These are phyloP conservation scores for Barbatosphaeria neglecta DNA, from an alignment of 495 filamentous ascomycete genomes.

Conservation along the genomic window DNA sequence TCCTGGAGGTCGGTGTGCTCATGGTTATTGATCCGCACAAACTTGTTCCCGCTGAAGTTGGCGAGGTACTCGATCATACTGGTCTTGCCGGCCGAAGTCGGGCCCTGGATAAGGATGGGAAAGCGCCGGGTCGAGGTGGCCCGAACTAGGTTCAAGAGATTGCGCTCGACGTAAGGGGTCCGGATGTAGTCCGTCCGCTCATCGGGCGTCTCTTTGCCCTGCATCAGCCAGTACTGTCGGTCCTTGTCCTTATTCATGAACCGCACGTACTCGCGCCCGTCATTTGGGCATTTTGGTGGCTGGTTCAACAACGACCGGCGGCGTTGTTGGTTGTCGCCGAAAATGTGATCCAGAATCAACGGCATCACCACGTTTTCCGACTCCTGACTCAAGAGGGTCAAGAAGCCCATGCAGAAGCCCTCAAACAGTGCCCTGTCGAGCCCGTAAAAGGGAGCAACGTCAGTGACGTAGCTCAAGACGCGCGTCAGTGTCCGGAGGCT, in stretches of 20 bases:
- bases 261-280: conserved; percentile 69
- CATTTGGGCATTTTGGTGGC: conserved; percentile 59
- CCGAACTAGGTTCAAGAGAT: conserved; percentile 84
- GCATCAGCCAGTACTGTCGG: conserved; percentile 84
- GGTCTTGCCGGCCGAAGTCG: conserved; percentile 94
- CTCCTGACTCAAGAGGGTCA: conserved; percentile 68
- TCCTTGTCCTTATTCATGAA: conserved; percentile 48
- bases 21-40: conserved; percentile 98
- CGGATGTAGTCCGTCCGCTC: conserved; percentile 87
- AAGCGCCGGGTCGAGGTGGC: conserved; percentile 85
- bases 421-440: conserved; percentile 80
- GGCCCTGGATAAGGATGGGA: conserved; percentile 92
- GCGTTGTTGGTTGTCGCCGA: conserved; percentile 53
- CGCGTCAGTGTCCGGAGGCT: conserved; percentile 91
- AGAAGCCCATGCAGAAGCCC: conserved; percentile 96
- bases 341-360: conserved; percentile 69
- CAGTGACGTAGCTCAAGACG: conserved; percentile 71
- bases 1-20: conserved; percentile 98
- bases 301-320: conserved; percentile 47
- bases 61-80: conserved; percentile 99
- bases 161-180: conserved; percentile 87
- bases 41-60: conserved; percentile 89
- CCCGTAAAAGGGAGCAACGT: conserved; percentile 78
- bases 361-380: conserved; percentile 71
- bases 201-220: conserved; percentile 52